phyloP scores from a whole-genome alignment of 768 basidiomycete genomes.

The Russula dissimulans region DNA sequence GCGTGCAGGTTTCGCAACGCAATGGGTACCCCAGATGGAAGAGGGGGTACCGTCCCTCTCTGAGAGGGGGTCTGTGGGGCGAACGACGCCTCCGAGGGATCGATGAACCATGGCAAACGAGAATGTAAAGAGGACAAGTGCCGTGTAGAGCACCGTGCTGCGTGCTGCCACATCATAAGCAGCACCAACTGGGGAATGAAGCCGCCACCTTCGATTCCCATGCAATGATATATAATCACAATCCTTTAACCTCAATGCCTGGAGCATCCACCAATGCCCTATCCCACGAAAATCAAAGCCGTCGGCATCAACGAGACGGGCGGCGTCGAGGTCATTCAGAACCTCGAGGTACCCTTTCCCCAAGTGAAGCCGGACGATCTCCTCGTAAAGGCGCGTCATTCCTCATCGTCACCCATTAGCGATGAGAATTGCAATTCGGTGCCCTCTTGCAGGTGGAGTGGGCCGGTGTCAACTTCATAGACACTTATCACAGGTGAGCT shows the following conservation, averaged over 20 bases:
- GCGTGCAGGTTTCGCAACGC: constrained; percentile 48
- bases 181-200: too few relatives aligned
- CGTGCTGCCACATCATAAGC: neutral
- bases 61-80: constrained; percentile 20
- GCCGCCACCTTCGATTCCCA: too few relatives aligned
- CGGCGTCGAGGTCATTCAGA: constrained; percentile 69
- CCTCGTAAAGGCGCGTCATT: constrained; percentile 33
- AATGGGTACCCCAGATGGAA: constrained; percentile 46
- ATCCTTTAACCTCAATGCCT: too few relatives aligned
- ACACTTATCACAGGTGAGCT: constrained; percentile 66
- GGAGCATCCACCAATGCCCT: constrained; percentile 32
- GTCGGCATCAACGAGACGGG: constrained; percentile 69
- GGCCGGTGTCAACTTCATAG: constrained; percentile 80
- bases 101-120: constrained; percentile 58
- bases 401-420: neutral
- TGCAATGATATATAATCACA: too few relatives aligned
- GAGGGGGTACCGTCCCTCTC: constrained; percentile 26
- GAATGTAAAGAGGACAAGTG: neutral
- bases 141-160: neutral
- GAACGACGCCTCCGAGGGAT: constrained; percentile 29
- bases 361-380: constrained; percentile 50
- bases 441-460: constrained; percentile 48
- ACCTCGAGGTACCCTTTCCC: constrained; percentile 58
- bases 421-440: neutral
- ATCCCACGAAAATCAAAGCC: constrained; percentile 57